These are phyloP conservation scores for Fusarium mangiferae DNA, from an alignment of 2,329 filamentous ascomycete genomes.

Conservation along the genomic window DNA sequence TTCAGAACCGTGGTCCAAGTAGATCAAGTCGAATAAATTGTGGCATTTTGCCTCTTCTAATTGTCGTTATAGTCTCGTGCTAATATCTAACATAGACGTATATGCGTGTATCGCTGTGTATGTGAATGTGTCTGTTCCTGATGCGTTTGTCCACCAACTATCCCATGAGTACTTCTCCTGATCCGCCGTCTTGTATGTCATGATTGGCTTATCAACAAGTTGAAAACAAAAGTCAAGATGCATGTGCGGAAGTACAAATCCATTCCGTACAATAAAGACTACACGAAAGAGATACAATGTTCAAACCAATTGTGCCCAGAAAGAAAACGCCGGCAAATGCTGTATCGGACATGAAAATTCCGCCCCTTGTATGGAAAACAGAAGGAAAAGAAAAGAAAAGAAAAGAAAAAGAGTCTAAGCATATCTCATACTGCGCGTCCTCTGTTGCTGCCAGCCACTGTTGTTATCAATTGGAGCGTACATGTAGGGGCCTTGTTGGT, in stretches of 20 bases:
- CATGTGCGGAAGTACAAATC: background rate
- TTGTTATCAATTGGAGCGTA: conserved; percentile 36
- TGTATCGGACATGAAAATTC: conserved; percentile 3
- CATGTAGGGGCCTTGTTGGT: conserved; percentile 33
- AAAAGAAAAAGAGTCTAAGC: conserved; percentile 34
- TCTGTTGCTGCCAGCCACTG: conserved; percentile 29
- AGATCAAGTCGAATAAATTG: background rate
- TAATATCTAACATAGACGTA: conserved; percentile 12
- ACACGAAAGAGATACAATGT: background rate
- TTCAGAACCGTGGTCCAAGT: background rate
- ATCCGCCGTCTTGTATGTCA: conserved; percentile 9
- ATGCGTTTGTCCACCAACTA: conserved; percentile 6
- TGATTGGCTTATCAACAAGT: background rate
- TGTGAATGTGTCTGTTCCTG: conserved; percentile 2
- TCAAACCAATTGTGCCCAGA: conserved; percentile 10
- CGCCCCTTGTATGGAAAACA: background rate
- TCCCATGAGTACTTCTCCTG: background rate
- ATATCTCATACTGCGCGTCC: conserved; percentile 46
- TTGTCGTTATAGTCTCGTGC: conserved; percentile 5
- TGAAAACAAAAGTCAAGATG: conserved; percentile 7
- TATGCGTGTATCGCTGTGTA: conserved; percentile 8
- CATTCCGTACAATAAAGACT: background rate
- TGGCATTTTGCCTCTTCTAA: conserved; percentile 11
- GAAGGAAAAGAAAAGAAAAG: background rate
- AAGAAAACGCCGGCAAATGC: conserved; percentile 40